Evolutionary conservation across 495 filamentous ascomycete genomes (phyloP), one percentile per base, ranked within the genome.

Genomic region (Talaromyces liani): DNA sequence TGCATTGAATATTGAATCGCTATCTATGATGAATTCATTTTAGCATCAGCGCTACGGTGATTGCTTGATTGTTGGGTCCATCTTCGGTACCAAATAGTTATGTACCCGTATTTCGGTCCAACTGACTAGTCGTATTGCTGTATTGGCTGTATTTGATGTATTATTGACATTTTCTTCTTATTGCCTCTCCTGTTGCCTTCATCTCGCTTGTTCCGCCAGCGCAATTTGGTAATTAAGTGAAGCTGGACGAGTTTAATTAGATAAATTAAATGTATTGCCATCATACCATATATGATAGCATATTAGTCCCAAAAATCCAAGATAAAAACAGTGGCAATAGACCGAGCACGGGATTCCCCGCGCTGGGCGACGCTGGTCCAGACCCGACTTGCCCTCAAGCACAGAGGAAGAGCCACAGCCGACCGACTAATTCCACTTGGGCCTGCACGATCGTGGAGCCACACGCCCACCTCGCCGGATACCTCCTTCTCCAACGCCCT

Each of bases 381-480:
- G 60, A 62, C 60, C 60, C 34, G 24, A 29, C 41, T 9, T 24
- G 20, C 6, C 20, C 20, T 25, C 16, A 25, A 16, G 24, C 47
- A 51, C 18, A 27, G 22, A 29, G 20, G 16, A 27, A 16, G 53
- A 56, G 53, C 53, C 53, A 56, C 53, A 58, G 56, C 56, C 56
- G 56, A 58, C 56, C 56, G 29, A 20, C 56, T 36, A 58, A 58
- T 29, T 56, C 53, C 53, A 56, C 58, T 60, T 56, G 53, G 61
- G 61, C 62, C 62, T 64, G 62, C 62, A 64, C 62, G 62, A 64
- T 60, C 56, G 63, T 64, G 63, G 63, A 64, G 63, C 63, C 63
- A 27, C 41, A 49, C 57, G 56, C 36, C 63, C 63, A 39, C 39
- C 58, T 58, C 62, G 56, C 56, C 61, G 62, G 57, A 58, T 54